Base-by-base conservation (phyloP, 345 rosid species). In the Melaleuca alternifolia region DNA sequence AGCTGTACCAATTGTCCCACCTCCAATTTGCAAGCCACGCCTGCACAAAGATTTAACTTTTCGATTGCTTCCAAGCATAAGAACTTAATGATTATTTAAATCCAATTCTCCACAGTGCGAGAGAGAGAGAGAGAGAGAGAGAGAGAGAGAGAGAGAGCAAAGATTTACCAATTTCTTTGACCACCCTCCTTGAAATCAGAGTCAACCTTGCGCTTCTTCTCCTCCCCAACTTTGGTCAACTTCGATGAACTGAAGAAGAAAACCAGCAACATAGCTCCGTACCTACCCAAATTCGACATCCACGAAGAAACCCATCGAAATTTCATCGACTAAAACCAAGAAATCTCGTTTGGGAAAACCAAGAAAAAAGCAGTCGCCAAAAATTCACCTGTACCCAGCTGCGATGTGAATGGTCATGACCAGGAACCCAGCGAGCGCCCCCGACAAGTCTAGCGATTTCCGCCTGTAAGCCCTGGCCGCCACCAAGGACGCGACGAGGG, bases 141-240 rank as follows among this genome's bases (percentile, higher is more conserved):
- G 83, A n/a, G 83, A 37, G 37, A 59, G 71, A 61, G 37, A 65
- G 77, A 65, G 79, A 33, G 24, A 51, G 26, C 8, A 41, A 41
- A 77, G 44, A 75, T 15, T 84, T 91, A 97, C 99, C 99, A 97
- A 88, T 97, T 94, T 86, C 99, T 90, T 89, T 97, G 99, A 5
- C 99, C 99, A 10, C 99, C 98, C 88, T 96, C 97, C 90, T 95
- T 97, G 86, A 96, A 97, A 54, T 95, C 98, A 85, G 93, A 94
- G 86, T 95, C 99, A 46, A 96, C 89, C 37, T 84, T 91, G 84
- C 94, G 93, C 93, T 97, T 97, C 92, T 91, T 96, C 61, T 95
- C 98, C 89, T 92, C 94, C 11, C 99, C 99, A 65, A 96, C 92
- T 86, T 95, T 96, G 15, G 99, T 97, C 76, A 96, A 95, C 94